Base-by-base conservation (phyloP, 768 basidiomycete genomes). In the Coprinopsis cinerea region DNA sequence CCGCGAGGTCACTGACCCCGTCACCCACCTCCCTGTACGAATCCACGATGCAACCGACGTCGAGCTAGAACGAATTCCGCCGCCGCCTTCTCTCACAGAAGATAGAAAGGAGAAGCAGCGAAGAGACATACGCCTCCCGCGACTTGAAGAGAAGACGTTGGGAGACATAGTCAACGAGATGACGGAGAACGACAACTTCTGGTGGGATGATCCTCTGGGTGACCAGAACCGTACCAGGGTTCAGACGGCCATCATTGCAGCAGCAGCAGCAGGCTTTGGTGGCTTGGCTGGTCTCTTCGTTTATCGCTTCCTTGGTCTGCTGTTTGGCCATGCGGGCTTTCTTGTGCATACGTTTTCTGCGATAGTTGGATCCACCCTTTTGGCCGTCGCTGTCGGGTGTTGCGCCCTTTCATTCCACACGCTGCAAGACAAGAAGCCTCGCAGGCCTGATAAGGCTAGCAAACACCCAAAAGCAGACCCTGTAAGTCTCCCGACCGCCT, bases 41-140 rank as follows among this genome's bases (percentile, higher is more conserved):
- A 62, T 74, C 13, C 69, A 71, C 51, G 68, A 74, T 55, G 55
- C 59, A 27, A 62, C 62, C 49, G 43, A 60, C 4, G 55, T 63
- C 24, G 69, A 74, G 49, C 65, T 74, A 14, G 62, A 70, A 47
- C 55, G 56, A 37, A 66, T 72, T 4, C 66, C 68, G 6, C 57
- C 64, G 1, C 64, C 61, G 7, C 57, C 59, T 1, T 54, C 60
- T 1, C 49, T 57, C 0, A 32, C 52, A 0, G 49, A 59, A 17
- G 57, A 62, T 28, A 55, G 55, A 46, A 43, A 59, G 40, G 45
- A n/a, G n/a, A n/a, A 55, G 1, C 39, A 34, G 44, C 37, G 47
- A 56, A 5, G 48, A 59, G 22, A 45, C 46, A 10, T 59, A 57
- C 10, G 52, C 47, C 2, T 41, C 57, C 15, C 56, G 25, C 20